Evolutionary conservation across 495 filamentous ascomycete species (phyloP).

Genomic region (Aspergillus hancockii): DNA sequence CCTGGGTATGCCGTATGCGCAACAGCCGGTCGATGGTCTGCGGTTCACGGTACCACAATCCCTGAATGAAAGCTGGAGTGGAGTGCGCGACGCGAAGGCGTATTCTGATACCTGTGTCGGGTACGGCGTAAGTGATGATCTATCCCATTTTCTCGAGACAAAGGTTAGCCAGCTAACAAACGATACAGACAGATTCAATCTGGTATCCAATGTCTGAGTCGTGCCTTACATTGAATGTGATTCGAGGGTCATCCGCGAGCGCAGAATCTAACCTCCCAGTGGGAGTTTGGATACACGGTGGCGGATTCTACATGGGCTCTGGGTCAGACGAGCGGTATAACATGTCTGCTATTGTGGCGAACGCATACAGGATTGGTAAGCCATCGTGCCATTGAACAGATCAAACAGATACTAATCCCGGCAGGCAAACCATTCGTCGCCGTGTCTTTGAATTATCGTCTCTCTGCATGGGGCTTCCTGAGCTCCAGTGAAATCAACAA

Average conservation of each 20-base stretch:
- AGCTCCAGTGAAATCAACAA: constrained; percentile 30
- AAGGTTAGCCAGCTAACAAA: constrained; percentile 15
- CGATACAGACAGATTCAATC: constrained; percentile 40
- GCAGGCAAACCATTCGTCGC: constrained; percentile 57
- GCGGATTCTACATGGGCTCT: constrained; percentile 55
- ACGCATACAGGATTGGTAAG: constrained; percentile 47
- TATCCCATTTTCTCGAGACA: constrained; percentile 1
- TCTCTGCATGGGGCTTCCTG: constrained; percentile 57
- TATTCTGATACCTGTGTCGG: constrained; percentile 55
- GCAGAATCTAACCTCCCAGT: constrained; percentile 40
- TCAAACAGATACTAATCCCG: not conserved
- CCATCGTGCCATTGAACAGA: not conserved
- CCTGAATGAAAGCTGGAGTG: constrained; percentile 45
- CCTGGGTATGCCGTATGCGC: constrained; percentile 57
- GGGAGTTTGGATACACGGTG: constrained; percentile 62
- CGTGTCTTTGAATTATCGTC: constrained; percentile 62
- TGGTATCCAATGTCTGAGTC: constrained; percentile 51
- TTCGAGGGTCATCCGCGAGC: constrained; percentile 43
- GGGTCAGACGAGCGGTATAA: constrained; percentile 54
- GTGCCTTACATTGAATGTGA: constrained; percentile 58
- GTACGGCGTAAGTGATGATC: constrained; percentile 34
- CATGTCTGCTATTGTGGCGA: constrained; percentile 53
- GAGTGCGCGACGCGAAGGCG: constrained; percentile 39
- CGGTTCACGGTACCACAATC: constrained; percentile 50
- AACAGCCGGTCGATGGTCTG: constrained; percentile 47